Conservation (phyloP, 2,329 filamentous ascomycete genomes). For the Emmonsia crescens region DNA sequence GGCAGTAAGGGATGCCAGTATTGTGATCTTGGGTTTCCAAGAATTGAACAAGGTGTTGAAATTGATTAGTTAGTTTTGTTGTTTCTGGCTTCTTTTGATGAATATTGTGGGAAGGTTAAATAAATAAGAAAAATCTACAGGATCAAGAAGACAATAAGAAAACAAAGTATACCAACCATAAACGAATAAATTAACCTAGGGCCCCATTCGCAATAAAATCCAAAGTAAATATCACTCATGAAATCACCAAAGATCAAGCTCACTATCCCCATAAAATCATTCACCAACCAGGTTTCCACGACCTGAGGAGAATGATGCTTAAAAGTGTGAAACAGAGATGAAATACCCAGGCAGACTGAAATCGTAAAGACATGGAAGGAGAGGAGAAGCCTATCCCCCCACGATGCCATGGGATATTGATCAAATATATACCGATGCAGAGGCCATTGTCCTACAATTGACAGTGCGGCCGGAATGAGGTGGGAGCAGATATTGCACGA, state of each 20-base stretch:
- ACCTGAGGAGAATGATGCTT: slow-evolving; percentile 23
- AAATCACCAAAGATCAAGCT: slow-evolving; percentile 25
- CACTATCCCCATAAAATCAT: slow-evolving; percentile 27
- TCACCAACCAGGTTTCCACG: slow-evolving; percentile 17
- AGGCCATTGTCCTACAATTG: slow-evolving; percentile 9
- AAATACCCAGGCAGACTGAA: slow-evolving; percentile 25
- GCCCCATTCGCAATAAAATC: slow-evolving; percentile 23
- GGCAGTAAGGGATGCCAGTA: slow-evolving; percentile 21
- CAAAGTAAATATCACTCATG: slow-evolving; percentile 26
- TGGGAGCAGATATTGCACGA: slow-evolving; percentile 37
- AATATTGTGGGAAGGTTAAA: not conserved
- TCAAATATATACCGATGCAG: not conserved
- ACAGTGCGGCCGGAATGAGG: slow-evolving; percentile 34
- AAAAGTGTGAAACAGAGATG: slow-evolving; percentile 25
- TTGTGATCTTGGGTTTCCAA: slow-evolving; percentile 17
- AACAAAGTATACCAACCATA: slow-evolving; percentile 19
- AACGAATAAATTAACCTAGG: slow-evolving; percentile 25
- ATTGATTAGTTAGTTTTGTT: not conserved
- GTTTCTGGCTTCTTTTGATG: not conserved
- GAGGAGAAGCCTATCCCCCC: slow-evolving; percentile 12
- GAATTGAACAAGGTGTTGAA: not conserved
- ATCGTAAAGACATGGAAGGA: slow-evolving; percentile 18
- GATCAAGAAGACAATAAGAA: not conserved
- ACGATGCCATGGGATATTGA: not conserved
- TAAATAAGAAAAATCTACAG: not conserved